Conservation (phyloP, 805 yeast genomes). For the Teunomyces stri region DNA sequence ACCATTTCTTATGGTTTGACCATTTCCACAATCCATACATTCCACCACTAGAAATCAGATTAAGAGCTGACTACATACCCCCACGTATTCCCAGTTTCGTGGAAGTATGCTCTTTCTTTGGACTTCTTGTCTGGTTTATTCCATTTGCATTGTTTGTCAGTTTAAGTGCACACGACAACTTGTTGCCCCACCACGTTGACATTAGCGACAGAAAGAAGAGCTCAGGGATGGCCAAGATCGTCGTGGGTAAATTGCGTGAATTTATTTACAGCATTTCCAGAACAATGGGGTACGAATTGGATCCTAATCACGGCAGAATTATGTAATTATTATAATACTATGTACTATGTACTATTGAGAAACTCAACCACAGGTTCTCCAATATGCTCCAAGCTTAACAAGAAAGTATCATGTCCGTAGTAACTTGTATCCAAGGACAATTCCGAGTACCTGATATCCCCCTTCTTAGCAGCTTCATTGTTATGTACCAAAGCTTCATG, state of each 20-base stretch:
- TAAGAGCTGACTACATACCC: constrained; percentile 56
- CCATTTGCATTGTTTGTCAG: constrained; percentile 93
- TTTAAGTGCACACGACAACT: constrained; percentile 86
- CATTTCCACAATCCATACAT: constrained; percentile 71
- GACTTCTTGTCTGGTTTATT: constrained; percentile 87
- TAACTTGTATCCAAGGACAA: constrained; percentile 72
- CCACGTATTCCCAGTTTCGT: constrained; percentile 77
- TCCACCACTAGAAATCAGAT: constrained; percentile 64
- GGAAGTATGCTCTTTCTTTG: constrained; percentile 94
- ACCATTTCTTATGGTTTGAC: constrained; percentile 89
- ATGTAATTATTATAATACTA: constrained; percentile 20
- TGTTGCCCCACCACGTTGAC: constrained; percentile 58
- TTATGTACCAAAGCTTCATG: constrained; percentile 53
- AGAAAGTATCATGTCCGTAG: constrained; percentile 90
- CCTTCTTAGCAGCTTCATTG: constrained; percentile 8
- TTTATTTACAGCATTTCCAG: constrained; percentile 45
- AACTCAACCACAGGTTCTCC: constrained; percentile 74
- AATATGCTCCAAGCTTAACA: constrained; percentile 73
- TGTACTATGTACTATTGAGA: constrained; percentile 23
- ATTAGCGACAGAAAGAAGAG: constrained; percentile 30
- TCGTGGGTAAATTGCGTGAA: constrained; percentile 53
- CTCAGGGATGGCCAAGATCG: constrained; percentile 65
- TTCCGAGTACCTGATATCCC: constrained; percentile 60
- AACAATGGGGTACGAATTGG: constrained; percentile 63
- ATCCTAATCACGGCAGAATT: constrained; percentile 46